Percentiles rank a stretch among this genome's conserved stretches.
phyloP scores from a whole-genome alignment of 2,329 filamentous ascomycete species.

The Aureobasidium vineae region DNA sequence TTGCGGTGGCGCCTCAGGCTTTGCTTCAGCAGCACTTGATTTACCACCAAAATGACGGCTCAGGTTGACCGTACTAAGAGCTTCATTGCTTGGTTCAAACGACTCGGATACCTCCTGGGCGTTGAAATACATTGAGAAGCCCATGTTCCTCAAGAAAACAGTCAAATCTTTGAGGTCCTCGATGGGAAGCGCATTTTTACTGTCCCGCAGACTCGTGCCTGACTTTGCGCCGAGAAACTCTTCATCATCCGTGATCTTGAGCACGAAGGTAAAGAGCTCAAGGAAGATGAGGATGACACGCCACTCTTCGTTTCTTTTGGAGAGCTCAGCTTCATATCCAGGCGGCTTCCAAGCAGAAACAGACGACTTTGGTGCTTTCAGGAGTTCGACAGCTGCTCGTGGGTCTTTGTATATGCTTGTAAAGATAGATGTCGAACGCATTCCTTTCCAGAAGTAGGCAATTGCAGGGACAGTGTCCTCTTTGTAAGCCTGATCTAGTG shows the following conservation, averaged over 20 bases:
- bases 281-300: conserved; percentile 84
- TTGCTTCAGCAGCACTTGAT: background rate
- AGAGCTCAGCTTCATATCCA: conserved; percentile 37
- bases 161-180: conserved; percentile 71
- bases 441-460: conserved; percentile 79
- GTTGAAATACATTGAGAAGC: conserved; percentile 86
- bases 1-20: conserved; percentile 40
- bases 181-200: conserved; percentile 67
- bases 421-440: conserved; percentile 58
- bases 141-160: conserved; percentile 83
- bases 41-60: conserved; percentile 34
- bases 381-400: conserved; percentile 56
- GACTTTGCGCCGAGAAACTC: conserved; percentile 64
- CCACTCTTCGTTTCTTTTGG: conserved; percentile 69
- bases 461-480: conserved; percentile 56
- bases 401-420: conserved; percentile 57
- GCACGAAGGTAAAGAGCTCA: conserved; percentile 88
- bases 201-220: conserved; percentile 55
- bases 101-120: conserved; percentile 57
- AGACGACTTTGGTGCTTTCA: conserved; percentile 45
- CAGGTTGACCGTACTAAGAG: conserved; percentile 27
- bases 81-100: conserved; percentile 17
- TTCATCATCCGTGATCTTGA: conserved; percentile 93
- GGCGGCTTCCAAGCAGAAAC: conserved; percentile 35
- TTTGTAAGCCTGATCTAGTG: conserved; percentile 24